Conservation (phyloP, 2,329 filamentous ascomycete species). For the Aspergillus unguis region DNA sequence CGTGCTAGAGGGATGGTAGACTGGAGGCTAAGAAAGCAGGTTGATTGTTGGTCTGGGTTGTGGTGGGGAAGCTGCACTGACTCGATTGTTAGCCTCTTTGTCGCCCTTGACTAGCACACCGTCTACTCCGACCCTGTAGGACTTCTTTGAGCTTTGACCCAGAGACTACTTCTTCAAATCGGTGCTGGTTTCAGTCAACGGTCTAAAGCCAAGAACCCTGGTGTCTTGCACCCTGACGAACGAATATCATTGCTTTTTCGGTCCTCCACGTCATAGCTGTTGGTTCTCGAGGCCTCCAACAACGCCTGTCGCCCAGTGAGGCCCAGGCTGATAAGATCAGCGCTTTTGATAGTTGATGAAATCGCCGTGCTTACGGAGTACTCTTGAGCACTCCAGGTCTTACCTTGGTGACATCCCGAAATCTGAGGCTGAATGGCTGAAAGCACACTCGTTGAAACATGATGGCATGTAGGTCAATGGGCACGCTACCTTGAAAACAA, state of each 20-base stretch:
- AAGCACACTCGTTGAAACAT: too few species aligned
- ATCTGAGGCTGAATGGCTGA: neutral
- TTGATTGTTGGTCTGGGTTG: slow-evolving; percentile 11
- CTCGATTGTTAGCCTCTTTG: neutral
- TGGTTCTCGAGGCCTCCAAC: neutral
- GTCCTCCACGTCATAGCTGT: neutral
- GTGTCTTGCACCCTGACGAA: neutral
- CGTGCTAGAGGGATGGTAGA: slow-evolving; percentile 1
- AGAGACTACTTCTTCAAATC: too few species aligned
- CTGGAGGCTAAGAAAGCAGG: slow-evolving; percentile 1
- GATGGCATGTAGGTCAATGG: too few species aligned
- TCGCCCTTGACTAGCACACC: too few species aligned
- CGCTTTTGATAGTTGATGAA: neutral
- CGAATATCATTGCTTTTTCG: neutral
- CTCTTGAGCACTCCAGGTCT: neutral
- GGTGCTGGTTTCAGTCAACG: too few species aligned
- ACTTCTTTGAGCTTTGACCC: too few species aligned
- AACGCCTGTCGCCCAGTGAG: neutral
- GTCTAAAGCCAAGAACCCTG: neutral
- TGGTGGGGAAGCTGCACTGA: slow-evolving; percentile 13
- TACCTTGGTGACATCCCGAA: neutral
- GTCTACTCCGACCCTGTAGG: too few species aligned
- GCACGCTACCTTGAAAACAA: too few species aligned
- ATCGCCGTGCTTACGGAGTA: neutral
- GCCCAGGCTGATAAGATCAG: neutral